Base-by-base conservation (phyloP, 495 filamentous ascomycete species). In the Bathelium albidoporum region DNA sequence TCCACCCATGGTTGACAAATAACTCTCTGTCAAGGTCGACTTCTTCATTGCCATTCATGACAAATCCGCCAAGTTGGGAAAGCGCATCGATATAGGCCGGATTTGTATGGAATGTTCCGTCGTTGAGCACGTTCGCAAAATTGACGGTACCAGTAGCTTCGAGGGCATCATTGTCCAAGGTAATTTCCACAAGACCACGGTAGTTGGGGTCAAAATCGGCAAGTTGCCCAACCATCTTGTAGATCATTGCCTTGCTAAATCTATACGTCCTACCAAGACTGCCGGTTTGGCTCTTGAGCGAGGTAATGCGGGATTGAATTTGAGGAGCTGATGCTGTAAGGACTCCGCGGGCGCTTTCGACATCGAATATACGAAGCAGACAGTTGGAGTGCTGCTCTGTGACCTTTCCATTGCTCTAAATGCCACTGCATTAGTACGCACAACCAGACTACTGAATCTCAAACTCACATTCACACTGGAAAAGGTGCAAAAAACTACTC, bases 1-100 rank as follows among this genome's bases (percentile, higher is more conserved):
- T 84, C 86, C 89, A 88, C n/a, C 88, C 87, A 68, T 92, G 89
- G 45, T 85, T 89, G 62, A 92, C 84, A 70, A 84, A 93, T 32
- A 89, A 85, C 52, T 84, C 77, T 62, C 88, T 83, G 63, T 83
- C 82, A 0, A 85, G 86, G 66, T 91, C 85, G 2, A 85, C 81
- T 26, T 80, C 81, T 69, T 90, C 88, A 62, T 85, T 90, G 16
- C 82, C 88, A 69, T 92, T 92, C 76, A 90, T 85, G 65, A 59
- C 62, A 43, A 63, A 64, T 9, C 64, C 62, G 2, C 55, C 85
- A 32, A 88, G 78, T 67, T 87, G 84, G 66, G 80, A 82, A 58
- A 82, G 65, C 52, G 84, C 87, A 71, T 91, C 89, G 53, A 90
- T 88, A 80, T 85, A 89, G 73, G 86, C 87, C 1, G 88, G 88